Evolutionary conservation across 1,139 yeast species (phyloP).

Genomic region (Yarrowia galli): DNA sequence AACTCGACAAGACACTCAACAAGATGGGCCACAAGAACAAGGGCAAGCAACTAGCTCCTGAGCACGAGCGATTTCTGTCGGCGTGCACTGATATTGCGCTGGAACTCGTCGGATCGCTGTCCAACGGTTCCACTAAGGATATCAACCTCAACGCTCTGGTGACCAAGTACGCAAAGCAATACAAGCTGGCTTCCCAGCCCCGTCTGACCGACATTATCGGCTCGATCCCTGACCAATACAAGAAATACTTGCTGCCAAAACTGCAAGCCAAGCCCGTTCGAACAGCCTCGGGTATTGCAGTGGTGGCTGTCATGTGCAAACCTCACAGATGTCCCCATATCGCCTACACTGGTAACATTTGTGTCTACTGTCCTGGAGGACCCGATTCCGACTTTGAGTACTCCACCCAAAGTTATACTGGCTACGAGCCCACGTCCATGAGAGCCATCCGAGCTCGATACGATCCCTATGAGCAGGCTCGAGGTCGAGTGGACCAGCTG

Average conservation of each 20-base stretch:
- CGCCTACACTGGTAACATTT: constrained; percentile 97
- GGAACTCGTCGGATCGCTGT: constrained; percentile 81
- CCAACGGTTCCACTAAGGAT: constrained; percentile 65
- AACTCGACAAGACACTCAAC: background rate
- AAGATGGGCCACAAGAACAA: constrained; percentile 46
- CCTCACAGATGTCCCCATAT: constrained; percentile 99
- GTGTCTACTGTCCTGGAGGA: constrained; percentile 99
- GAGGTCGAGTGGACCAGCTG: constrained; percentile 96
- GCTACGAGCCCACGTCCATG: constrained; percentile 99
- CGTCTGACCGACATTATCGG: constrained; percentile 92
- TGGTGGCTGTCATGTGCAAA: constrained; percentile 98
- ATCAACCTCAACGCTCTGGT: constrained; percentile 90
- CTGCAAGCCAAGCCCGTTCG: constrained; percentile 97
- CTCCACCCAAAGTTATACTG: constrained; percentile 97
- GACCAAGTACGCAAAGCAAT: constrained; percentile 84
- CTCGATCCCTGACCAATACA: constrained; percentile 95
- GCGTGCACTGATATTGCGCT: constrained; percentile 93
- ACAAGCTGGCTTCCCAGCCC: constrained; percentile 91
- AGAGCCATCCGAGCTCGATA: constrained; percentile 97
- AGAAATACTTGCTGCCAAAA: constrained; percentile 88
- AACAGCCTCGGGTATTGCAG: constrained; percentile 97
- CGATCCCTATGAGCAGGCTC: constrained; percentile 98
- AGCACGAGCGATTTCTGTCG: constrained; percentile 89
- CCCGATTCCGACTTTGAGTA: constrained; percentile 98
- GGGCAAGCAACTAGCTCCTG: constrained; percentile 53